These are phyloP conservation scores for Sapria himalayana DNA, from an alignment of 345 rosid species.

Conservation along the genomic window DNA sequence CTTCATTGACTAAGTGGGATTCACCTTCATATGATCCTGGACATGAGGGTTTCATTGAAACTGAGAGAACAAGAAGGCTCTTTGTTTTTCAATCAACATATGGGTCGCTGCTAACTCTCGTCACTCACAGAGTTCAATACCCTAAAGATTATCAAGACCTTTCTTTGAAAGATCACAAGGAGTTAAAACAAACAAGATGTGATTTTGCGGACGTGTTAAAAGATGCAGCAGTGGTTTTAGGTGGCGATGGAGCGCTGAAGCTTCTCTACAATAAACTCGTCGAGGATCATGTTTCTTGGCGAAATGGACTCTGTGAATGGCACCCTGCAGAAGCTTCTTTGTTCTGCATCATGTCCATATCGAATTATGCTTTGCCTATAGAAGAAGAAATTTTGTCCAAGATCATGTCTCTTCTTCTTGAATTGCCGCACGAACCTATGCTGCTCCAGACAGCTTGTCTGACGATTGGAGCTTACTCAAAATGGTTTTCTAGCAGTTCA, in stretches of 20 bases:
- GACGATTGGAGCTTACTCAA: slow-evolving; percentile 90
- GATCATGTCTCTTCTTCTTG: slow-evolving; percentile 75
- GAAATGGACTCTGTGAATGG: slow-evolving; percentile 52
- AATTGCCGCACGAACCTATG: slow-evolving; percentile 78
- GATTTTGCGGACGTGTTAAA: slow-evolving; percentile 92
- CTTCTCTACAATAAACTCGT: slow-evolving; percentile 72
- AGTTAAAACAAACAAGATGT: slow-evolving; percentile 91
- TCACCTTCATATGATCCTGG: slow-evolving; percentile 45
- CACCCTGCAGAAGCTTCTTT: slow-evolving; percentile 93
- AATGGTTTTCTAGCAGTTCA: slow-evolving; percentile 78
- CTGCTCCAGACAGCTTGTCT: slow-evolving; percentile 97
- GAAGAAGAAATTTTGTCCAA: slow-evolving; percentile 90
- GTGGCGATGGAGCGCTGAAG: slow-evolving; percentile 70
- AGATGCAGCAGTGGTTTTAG: slow-evolving; percentile 81
- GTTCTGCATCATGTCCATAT: slow-evolving; percentile 81
- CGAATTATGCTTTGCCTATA: slow-evolving; percentile 53
- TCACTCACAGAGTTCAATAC: slow-evolving; percentile 74
- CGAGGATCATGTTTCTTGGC: slow-evolving; percentile 48
- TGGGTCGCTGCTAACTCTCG: slow-evolving; percentile 79
- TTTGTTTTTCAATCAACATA: slow-evolving; percentile 56
- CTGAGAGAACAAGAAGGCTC: slow-evolving; percentile 71
- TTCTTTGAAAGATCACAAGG: slow-evolving; percentile 86
- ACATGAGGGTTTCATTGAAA: slow-evolving; percentile 47
- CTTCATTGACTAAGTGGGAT: slow-evolving; percentile 51
- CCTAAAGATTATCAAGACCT: slow-evolving; percentile 76